phyloP scores from a whole-genome alignment of 1,139 yeast genomes.

The Trichomonascaceae sp. region DNA sequence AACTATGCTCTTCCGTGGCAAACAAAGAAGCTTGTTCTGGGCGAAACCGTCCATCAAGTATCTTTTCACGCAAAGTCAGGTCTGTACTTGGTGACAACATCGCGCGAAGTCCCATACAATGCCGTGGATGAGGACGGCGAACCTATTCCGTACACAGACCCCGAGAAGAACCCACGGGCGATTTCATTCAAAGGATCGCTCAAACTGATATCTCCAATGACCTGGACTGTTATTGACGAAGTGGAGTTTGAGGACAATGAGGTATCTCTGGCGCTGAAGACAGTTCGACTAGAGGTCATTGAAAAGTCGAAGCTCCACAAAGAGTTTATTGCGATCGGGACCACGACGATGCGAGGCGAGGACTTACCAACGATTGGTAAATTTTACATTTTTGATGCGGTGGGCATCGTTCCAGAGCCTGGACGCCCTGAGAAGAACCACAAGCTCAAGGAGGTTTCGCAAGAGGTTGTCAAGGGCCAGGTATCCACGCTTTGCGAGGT shows the following conservation, averaged over 20 bases:
- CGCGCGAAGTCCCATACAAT: constrained; percentile 44
- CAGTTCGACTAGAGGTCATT: constrained; percentile 43
- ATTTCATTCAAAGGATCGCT: constrained; percentile 45
- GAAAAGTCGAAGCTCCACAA: constrained; percentile 42
- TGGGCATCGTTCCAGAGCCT: constrained; percentile 83
- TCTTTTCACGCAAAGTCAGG: constrained; percentile 61
- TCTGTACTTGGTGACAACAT: constrained; percentile 53
- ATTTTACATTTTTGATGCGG: constrained; percentile 60
- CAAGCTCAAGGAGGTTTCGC: constrained; percentile 61
- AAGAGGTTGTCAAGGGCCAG: constrained; percentile 76
- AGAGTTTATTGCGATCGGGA: constrained; percentile 68
- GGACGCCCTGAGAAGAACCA: constrained; percentile 75
- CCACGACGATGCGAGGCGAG: constrained; percentile 67
- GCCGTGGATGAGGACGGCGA: constrained; percentile 69
- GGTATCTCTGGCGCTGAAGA: constrained; percentile 44
- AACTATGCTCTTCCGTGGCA: constrained; percentile 17
- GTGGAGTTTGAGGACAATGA: constrained; percentile 57
- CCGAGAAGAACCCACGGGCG: constrained; percentile 39
- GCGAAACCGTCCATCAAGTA: constrained; percentile 55
- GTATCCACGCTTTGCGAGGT: constrained; percentile 68
- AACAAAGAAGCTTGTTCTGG: constrained; percentile 20
- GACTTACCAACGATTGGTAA: constrained; percentile 75
- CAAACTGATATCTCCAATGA: constrained; percentile 55
- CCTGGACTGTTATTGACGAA: constrained; percentile 68
- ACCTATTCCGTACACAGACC: constrained; percentile 42